Evolutionary conservation across 352 stramenopile genomes (phyloP), one percentile per base, ranked within the genome.

Genomic region (Phytopythium chamaehyphon): DNA sequence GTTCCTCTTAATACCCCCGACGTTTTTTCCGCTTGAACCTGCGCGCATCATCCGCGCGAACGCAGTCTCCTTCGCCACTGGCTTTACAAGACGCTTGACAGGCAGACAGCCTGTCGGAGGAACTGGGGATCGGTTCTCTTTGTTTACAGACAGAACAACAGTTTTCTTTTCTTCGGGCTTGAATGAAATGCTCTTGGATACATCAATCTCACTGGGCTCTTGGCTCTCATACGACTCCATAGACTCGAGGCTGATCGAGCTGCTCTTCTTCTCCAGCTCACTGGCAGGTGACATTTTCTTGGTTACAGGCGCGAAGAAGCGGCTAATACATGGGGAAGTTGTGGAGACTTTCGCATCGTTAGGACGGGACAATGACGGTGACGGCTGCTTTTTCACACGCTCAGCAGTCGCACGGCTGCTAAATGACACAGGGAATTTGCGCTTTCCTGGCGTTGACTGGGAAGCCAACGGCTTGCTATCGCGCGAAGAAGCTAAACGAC

Each of bases 21-120:
- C 60, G 31, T 78, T 76, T 21, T 79, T 68, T 12, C 87, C 55
- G 47, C 71, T 57, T 22, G 76, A 79, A 0, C 79, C 80, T 18
- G 83, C 83, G 14, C 68, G 63, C 75, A 93, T 89, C 77, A 93
- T 88, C 22, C 83, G 68, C 26, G 78, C 74, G 52, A 93, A 93
- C 2, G 83, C 83, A n/a, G 85, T 93, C 54, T 90, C 77, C 44
- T 82, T 80, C 22, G 36, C 24, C 8, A 50, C 48, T 2, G 42
- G n/a, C 18, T 38, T 9, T 6, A 4, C 11, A 18, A n/a, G 38
- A 19, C 11, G 33, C 14, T 35, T 22, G 54, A 28, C 12, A 21
- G 37, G 1, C 22, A 21, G 2, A 15, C 18, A 10, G 24, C 35
- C 36, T 7, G 21, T 55, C 22, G 47, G 45, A 44, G 14, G 24